These are phyloP conservation scores for Ophiostoma piceae DNA, from an alignment of 2,329 filamentous ascomycete species.

Conservation along the genomic window DNA sequence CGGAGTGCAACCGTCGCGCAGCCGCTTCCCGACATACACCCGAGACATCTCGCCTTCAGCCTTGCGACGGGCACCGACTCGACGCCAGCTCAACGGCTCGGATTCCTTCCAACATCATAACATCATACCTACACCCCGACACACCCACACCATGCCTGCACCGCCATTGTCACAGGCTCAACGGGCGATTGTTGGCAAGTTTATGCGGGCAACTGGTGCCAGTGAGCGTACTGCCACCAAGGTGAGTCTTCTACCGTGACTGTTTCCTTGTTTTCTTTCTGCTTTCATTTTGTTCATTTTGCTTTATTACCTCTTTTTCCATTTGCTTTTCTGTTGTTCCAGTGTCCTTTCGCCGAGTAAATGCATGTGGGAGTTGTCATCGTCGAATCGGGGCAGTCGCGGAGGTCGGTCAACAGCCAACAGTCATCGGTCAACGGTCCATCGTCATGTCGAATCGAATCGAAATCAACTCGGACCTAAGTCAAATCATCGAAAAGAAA, in stretches of 20 bases:
- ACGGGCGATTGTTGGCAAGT: conserved; percentile 40
- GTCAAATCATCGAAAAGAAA: not conserved
- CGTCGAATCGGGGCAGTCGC: not conserved
- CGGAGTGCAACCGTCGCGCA: not conserved
- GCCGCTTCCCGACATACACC: conserved; percentile 6
- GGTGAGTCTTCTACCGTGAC: conserved; percentile 35
- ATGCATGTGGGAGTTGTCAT: not conserved
- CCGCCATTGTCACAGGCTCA: conserved; percentile 30
- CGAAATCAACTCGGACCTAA: not conserved
- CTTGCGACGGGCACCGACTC: not conserved
- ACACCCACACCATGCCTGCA: conserved; percentile 28
- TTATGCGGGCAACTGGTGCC: conserved; percentile 42
- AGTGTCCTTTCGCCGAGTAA: not conserved
- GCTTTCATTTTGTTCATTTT: not conserved
- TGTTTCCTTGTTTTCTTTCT: not conserved
- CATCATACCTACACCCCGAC: not conserved
- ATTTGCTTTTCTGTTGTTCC: no score
- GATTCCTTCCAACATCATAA: not conserved
- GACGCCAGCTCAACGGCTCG: not conserved
- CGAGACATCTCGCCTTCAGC: conserved; percentile 11
- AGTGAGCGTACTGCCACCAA: conserved; percentile 41
- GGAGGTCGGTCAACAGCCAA: no score
- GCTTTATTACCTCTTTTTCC: no score
- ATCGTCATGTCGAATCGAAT: not conserved
- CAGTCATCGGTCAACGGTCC: no score